Base-by-base conservation (phyloP, 768 basidiomycete species). In the Russula dissimulans region DNA sequence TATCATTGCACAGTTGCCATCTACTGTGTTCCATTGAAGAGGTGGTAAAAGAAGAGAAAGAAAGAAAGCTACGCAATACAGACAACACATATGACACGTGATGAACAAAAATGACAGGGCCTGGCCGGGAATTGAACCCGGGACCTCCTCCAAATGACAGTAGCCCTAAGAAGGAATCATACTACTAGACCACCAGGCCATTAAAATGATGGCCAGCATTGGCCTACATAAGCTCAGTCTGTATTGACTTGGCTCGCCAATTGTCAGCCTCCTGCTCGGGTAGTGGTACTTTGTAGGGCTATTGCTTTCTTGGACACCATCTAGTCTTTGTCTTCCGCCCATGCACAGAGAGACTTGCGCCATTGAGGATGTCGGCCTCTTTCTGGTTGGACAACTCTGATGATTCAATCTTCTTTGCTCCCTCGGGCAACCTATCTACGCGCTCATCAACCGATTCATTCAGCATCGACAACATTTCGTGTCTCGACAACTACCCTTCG, bases 101-200 rank as follows among this genome's bases (percentile, higher is more conserved):
- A 50, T 15, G 36, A 46, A 46, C 22, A 61, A 61, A 51, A 57
- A 36, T 4, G 5, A 10, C 11, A 45, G 79, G 84, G 83, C 85
- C 83, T 84, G 78, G 80, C 84, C 81, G 84, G 84, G 85, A 86
- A 86, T 87, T 86, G 85, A 88, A 87, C 86, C 85, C 84, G 80
- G 84, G 84, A 86, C 86, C 86, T 87, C 85, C 85, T 85, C 84
- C 81, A 85, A 46, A 57, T 44, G 43, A 42, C 48, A 1, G 8
- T 2, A 26, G 41, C 61, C 61, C 61, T 62, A 62, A 62, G 61
- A 62, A 62, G 61, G 61, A 62, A 62, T 62, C 61, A 62, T 62
- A 62, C 61, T 62, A 62, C 61, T 62, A 62, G 61, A 62, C 61
- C 61, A 62, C 61, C 61, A 62, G 61, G 61, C 61, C 61, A 26